These are phyloP conservation scores for Tolypocladium nubicola DNA, from an alignment of 2,329 filamentous ascomycete species.

Conservation along the genomic window DNA sequence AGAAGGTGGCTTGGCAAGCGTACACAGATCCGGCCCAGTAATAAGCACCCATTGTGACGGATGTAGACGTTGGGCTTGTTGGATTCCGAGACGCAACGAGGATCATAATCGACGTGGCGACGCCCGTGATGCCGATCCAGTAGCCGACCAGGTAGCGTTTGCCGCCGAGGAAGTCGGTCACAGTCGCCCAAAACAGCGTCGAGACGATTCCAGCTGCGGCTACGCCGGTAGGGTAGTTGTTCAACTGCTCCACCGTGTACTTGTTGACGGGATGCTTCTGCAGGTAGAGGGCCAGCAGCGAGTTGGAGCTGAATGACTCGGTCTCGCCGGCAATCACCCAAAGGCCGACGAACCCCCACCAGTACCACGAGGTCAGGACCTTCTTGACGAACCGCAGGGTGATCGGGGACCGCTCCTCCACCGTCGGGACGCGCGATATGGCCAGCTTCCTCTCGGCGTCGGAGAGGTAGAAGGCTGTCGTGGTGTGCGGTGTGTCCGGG, in stretches of 20 bases:
- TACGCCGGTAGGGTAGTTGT: slow-evolving; percentile 47
- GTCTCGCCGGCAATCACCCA: slow-evolving; percentile 64
- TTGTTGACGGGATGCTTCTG: slow-evolving; percentile 32
- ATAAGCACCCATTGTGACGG: slow-evolving; percentile 52
- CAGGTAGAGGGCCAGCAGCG: slow-evolving; percentile 40
- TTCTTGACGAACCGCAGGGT: slow-evolving; percentile 39
- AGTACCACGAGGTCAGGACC: slow-evolving; percentile 50
- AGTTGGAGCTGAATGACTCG: slow-evolving; percentile 59
- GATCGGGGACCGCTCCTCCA: slow-evolving; percentile 31
- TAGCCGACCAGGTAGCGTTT: slow-evolving; percentile 57
- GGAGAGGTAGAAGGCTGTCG: slow-evolving; percentile 30
- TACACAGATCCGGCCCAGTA: slow-evolving; percentile 63
- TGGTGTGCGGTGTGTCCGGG: slow-evolving; percentile 33
- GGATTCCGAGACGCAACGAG: slow-evolving; percentile 37
- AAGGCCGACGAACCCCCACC: slow-evolving; percentile 55
- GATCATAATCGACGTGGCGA: slow-evolving; percentile 52
- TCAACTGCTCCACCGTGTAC: slow-evolving; percentile 38
- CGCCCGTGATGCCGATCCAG: slow-evolving; percentile 54
- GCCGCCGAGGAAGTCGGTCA: slow-evolving; percentile 55
- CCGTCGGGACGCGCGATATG: slow-evolving; percentile 25
- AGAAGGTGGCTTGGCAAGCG: slow-evolving; percentile 64
- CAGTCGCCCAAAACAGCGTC: slow-evolving; percentile 58
- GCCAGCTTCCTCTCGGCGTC: slow-evolving; percentile 35
- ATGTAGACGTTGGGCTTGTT: slow-evolving; percentile 28
- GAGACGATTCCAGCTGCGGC: slow-evolving; percentile 46